These are phyloP conservation scores for Colletotrichum shisoi DNA, from an alignment of 2,329 filamentous ascomycete species.

Conservation along the genomic window DNA sequence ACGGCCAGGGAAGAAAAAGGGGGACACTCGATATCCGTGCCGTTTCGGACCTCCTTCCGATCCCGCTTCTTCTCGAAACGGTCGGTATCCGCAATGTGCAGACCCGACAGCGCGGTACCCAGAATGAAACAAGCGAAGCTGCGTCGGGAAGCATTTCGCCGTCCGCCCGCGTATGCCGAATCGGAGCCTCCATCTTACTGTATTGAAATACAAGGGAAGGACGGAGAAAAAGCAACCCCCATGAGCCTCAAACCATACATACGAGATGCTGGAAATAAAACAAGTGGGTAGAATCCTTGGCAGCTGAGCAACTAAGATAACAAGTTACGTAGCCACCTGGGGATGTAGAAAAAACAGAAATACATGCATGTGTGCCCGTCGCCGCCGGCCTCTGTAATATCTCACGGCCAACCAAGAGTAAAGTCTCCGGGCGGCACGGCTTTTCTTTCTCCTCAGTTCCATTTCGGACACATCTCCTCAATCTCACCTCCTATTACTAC, in stretches of 20 bases:
- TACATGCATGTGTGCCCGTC: too few relatives aligned
- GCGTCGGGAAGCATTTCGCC: neutral
- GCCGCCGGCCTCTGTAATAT: neutral
- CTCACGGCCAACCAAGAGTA: neutral
- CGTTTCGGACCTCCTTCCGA: neutral
- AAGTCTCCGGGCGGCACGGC: neutral
- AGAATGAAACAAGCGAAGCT: neutral
- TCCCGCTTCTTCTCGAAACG: too few relatives aligned
- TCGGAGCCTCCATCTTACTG: neutral
- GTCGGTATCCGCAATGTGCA: too few relatives aligned
- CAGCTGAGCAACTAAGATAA: too few relatives aligned
- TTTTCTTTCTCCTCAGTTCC: neutral
- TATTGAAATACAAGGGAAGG: neutral
- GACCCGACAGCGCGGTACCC: constrained; percentile 22
- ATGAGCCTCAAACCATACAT: neutral
- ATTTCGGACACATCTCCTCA: too few relatives aligned
- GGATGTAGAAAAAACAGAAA: neutral
- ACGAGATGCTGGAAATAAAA: neutral
- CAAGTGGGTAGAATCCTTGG: too few relatives aligned
- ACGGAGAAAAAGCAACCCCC: neutral
- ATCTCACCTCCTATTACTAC: too few relatives aligned
- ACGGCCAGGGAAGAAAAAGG: neutral
- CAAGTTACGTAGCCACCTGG: neutral
- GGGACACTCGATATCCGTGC: too few relatives aligned
- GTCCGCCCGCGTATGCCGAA: constrained; percentile 13